Percentiles rank a stretch among this genome's conserved stretches.
These are phyloP conservation scores for Conticribra guillardii DNA, from an alignment of 108 stramenopile species.

Conservation along the genomic window DNA sequence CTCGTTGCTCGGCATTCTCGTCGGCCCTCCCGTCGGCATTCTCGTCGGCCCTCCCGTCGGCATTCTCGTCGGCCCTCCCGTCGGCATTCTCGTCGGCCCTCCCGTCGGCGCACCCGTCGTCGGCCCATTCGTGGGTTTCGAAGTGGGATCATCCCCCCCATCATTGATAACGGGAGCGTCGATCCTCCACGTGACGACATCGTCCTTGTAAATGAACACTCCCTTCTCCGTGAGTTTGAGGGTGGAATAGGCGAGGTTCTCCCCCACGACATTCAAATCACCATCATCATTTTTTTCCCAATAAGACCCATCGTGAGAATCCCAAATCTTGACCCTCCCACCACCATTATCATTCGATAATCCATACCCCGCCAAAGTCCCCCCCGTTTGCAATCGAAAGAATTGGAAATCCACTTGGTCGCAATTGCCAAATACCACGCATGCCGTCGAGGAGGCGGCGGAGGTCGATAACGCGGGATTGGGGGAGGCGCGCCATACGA, in stretches of 20 bases:
- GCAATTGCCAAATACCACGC: background rate
- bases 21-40: background rate
- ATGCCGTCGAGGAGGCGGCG: background rate
- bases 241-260: background rate
- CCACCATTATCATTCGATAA: background rate
- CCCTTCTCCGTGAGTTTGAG: background rate
- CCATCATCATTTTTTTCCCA: background rate
- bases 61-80: background rate
- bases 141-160: slow-evolving; percentile 1
- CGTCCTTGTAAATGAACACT: slow-evolving; percentile 10
- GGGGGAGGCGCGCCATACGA: background rate
- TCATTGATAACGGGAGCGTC: too few species aligned
- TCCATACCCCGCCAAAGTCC: background rate
- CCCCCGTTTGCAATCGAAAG: background rate
- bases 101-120: background rate
- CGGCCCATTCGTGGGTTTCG: background rate
- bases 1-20: background rate
- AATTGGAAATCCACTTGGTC: background rate
- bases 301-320: background rate
- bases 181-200: slow-evolving; percentile 36
- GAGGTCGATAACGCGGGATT: too few species aligned
- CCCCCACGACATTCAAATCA: background rate
- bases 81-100: slow-evolving; percentile 3
- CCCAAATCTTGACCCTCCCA: background rate
- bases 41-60: background rate